Conservation (phyloP, 805 yeast genomes). For the Lachancea quebecensis region DNA sequence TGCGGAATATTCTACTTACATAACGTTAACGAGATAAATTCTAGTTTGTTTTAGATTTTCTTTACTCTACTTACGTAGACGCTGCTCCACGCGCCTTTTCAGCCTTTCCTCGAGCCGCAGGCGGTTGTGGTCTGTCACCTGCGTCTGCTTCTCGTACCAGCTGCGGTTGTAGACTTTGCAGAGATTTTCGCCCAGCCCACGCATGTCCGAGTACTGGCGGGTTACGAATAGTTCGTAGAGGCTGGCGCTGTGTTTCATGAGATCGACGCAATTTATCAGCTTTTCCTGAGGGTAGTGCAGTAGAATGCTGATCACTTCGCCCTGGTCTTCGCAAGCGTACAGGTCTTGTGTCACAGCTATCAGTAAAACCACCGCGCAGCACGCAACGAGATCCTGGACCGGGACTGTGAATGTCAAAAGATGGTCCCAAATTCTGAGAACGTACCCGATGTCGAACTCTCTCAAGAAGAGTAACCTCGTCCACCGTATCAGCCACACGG, state of each 20-base stretch:
- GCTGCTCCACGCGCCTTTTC: conserved; percentile 19
- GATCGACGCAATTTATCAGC: conserved; percentile 17
- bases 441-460: conserved; percentile 22
- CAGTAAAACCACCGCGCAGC: conserved; percentile 20
- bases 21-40: conserved; percentile 10
- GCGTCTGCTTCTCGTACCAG: conserved; percentile 9
- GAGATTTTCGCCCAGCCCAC: conserved; percentile 18
- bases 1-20: neutral
- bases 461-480: conserved; percentile 26
- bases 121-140: conserved; percentile 10
- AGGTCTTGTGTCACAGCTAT: conserved; percentile 17
- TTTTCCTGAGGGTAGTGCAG: conserved; percentile 18
- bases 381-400: conserved; percentile 18
- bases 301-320: conserved; percentile 26
- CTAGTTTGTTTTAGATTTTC: conserved; percentile 1
- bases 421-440: conserved; percentile 29
- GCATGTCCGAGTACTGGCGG: conserved; percentile 18
- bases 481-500: conserved; percentile 32
- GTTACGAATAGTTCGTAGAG: conserved; percentile 23
- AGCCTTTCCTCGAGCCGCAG: conserved; percentile 23
- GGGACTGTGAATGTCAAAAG: conserved; percentile 22
- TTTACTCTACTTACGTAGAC: conserved; percentile 7
- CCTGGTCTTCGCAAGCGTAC: conserved; percentile 17
- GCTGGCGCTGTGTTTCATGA: conserved; percentile 24
- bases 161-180: conserved; percentile 12